Conservation (phyloP, 139 green algal species). For the Nannochloris sp. region DNA sequence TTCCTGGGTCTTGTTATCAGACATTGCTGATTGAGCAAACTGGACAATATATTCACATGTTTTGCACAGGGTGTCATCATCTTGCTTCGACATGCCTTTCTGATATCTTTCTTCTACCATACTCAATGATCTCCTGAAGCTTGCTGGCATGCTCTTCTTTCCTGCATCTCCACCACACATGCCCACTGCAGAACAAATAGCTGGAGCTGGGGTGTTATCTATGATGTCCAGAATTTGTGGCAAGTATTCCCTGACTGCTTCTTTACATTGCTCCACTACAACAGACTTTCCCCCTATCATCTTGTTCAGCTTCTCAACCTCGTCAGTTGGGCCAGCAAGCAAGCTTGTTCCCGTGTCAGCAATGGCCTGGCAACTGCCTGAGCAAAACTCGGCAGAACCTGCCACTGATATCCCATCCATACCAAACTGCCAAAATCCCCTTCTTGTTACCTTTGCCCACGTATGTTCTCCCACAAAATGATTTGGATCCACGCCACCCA, state of each 20-base stretch:
- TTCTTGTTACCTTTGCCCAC: constrained; percentile 72
- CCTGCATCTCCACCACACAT: constrained; percentile 13
- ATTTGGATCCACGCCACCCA: constrained; percentile 79
- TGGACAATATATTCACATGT: constrained; percentile 74
- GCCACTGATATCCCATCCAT: constrained; percentile 62
- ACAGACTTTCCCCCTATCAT: constrained; percentile 47
- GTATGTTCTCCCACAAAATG: constrained; percentile 85
- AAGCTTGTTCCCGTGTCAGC: constrained; percentile 87
- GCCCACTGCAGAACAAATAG: constrained; percentile 34
- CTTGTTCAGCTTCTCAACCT: constrained; percentile 71
- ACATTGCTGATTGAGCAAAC: constrained; percentile 64
- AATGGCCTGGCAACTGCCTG: constrained; percentile 77
- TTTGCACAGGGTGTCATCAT: constrained; percentile 42
- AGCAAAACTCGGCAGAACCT: constrained; percentile 23
- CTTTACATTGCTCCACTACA: constrained; percentile 66
- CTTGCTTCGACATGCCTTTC: neutral
- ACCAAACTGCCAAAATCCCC: constrained; percentile 94
- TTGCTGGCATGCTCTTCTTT: constrained; percentile 1
- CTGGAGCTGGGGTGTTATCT: constrained; percentile 43
- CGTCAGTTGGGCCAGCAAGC: constrained; percentile 58
- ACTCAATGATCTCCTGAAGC: constrained; percentile 1
- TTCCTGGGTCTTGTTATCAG: constrained; percentile 58
- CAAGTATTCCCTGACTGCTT: constrained; percentile 61
- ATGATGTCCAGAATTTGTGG: constrained; percentile 61
- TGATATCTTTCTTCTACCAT: neutral